Percentiles rank a stretch among this genome's conserved stretches.
These are phyloP conservation scores for Elsinoe arachidis DNA, from an alignment of 2,329 filamentous ascomycete genomes.

Conservation along the genomic window DNA sequence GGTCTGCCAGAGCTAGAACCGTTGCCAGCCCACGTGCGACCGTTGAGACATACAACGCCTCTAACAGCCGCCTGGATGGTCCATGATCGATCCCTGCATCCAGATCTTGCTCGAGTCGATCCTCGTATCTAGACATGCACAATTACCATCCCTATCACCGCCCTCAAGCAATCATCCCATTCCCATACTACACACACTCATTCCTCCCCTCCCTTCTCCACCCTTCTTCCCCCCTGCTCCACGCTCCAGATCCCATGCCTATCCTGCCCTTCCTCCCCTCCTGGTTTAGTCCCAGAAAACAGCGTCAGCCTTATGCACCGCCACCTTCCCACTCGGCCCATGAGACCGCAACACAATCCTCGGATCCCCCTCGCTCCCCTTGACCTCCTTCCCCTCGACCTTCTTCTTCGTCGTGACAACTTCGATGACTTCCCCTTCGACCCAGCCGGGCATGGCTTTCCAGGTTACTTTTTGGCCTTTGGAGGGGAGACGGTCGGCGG, in stretches of 20 bases:
- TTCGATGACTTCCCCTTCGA: conserved; percentile 36
- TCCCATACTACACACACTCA: too few species aligned
- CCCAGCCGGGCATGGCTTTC: conserved; percentile 32
- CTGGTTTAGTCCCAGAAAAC: conserved; percentile 32
- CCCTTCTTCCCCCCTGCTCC: background rate
- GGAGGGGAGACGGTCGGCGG: conserved; percentile 30
- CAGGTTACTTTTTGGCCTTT: conserved; percentile 36
- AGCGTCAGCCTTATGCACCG: conserved; percentile 36
- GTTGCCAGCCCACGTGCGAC: background rate
- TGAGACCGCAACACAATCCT: conserved; percentile 33
- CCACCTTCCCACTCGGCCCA: conserved; percentile 32
- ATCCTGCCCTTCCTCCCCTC: background rate
- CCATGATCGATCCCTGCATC: too few species aligned
- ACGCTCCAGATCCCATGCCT: too few species aligned
- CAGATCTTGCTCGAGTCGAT: too few species aligned
- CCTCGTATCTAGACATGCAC: too few species aligned
- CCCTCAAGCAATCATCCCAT: too few species aligned
- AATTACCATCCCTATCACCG: too few species aligned
- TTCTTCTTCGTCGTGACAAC: conserved; percentile 33
- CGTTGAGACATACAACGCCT: background rate
- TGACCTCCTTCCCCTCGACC: conserved; percentile 33
- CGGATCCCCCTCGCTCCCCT: conserved; percentile 26
- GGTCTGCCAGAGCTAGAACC: background rate
- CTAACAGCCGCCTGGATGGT: background rate
- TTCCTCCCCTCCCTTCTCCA: too few species aligned